phyloP scores from a whole-genome alignment of 2,329 filamentous ascomycete genomes.

The Daldinia sp. region DNA sequence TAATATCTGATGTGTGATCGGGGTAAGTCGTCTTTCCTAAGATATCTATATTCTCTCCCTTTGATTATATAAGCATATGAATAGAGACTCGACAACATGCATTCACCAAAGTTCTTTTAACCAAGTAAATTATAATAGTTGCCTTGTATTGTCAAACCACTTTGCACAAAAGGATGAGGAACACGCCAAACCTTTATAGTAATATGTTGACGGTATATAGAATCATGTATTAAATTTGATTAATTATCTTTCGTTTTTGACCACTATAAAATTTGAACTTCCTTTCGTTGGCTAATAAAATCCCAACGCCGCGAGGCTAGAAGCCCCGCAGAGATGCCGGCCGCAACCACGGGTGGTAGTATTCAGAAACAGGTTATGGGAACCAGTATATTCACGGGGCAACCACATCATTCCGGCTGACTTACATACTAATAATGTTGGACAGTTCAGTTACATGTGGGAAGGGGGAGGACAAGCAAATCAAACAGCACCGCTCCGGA shows the following conservation, averaged over 20 bases:
- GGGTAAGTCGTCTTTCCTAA: no score
- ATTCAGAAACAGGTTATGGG: constrained; percentile 19
- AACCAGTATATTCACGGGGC: neutral
- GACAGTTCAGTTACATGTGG: neutral
- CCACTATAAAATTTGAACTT: neutral
- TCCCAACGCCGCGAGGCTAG: constrained; percentile 21
- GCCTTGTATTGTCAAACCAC: no score
- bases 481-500: neutral
- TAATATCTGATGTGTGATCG: no score
- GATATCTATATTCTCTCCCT: no score
- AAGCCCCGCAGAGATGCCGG: constrained; percentile 37
- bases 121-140: no score
- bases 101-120: no score
- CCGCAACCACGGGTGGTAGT: constrained; percentile 25
- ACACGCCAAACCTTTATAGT: neutral
- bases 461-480: neutral
- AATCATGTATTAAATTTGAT: neutral
- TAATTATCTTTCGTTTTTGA: neutral
- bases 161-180: no score
- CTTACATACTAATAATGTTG: constrained; percentile 3
- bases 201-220: neutral
- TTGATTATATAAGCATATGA: no score
- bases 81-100: no score
- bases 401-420: neutral
- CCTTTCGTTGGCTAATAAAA: constrained; percentile 1